A percentile compares a stretch with the other conserved stretches of the same genome.
phyloP scores from a whole-genome alignment of 805 yeast genomes.

The Saccharomyces eubayanus region DNA sequence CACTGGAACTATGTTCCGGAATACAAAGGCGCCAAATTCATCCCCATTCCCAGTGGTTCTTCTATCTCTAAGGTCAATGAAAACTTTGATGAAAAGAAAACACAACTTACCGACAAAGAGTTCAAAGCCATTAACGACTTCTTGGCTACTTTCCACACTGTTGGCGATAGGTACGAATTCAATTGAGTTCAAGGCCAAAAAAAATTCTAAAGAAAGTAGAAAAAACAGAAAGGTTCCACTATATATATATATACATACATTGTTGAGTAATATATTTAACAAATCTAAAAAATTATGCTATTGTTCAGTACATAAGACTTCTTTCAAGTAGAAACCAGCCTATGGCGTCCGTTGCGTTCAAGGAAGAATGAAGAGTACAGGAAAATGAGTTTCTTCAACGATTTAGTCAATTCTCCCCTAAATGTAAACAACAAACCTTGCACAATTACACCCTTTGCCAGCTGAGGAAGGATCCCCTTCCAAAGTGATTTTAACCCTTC shows the following conservation, averaged over 20 bases:
- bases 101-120: slow-evolving; percentile 48
- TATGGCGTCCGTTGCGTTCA: neutral
- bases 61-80: slow-evolving; percentile 50
- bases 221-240: neutral
- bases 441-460: slow-evolving; percentile 71
- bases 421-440: slow-evolving; percentile 80
- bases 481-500: slow-evolving; percentile 62
- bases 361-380: neutral
- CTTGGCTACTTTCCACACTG: slow-evolving; percentile 36
- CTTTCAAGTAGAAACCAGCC: neutral
- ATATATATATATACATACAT: no score
- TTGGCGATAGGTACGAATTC: slow-evolving; percentile 47
- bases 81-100: slow-evolving; percentile 38
- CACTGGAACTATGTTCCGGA: slow-evolving; percentile 33
- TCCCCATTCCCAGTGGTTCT: slow-evolving; percentile 80
- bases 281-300: neutral
- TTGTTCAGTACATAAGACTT: neutral
- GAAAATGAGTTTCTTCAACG: slow-evolving; percentile 17
- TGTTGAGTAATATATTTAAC: neutral
- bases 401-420: slow-evolving; percentile 52
- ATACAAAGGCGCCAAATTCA: slow-evolving; percentile 39
- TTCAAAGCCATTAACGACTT: slow-evolving; percentile 44
- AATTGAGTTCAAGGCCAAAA: slow-evolving; percentile 1
- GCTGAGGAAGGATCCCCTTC: slow-evolving; percentile 76
- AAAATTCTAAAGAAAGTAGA: neutral